Conservation (phyloP, 169 alveolate species). For the Plasmodium fragile region DNA sequence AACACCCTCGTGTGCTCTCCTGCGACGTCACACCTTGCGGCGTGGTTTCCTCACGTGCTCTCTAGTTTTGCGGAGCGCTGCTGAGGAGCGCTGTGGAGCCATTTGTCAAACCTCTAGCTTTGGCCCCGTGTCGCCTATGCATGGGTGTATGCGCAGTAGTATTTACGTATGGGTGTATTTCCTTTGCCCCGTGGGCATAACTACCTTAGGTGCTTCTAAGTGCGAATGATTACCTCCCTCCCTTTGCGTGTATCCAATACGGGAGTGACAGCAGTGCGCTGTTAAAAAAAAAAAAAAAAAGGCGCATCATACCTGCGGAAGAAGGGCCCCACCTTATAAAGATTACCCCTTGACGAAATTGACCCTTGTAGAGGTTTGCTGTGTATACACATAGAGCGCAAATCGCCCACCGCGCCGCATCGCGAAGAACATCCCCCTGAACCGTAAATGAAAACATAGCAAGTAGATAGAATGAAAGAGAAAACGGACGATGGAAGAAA, state of each 20-base stretch:
- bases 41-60: not conserved
- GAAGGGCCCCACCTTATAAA: not conserved
- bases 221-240: not conserved
- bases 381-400: not conserved
- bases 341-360: not conserved
- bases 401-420: not conserved
- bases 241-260: not conserved
- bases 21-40: not conserved
- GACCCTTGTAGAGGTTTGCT: not conserved
- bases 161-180: not conserved
- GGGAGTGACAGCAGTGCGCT: not conserved
- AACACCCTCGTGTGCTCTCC: not conserved
- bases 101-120: not conserved
- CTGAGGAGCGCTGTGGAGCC: not conserved
- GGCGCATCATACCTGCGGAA: not conserved
- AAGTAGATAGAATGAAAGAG: slow-evolving; percentile 50
- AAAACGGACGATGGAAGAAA: slow-evolving; percentile 40
- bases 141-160: not conserved
- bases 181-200: not conserved
- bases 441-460: not conserved
- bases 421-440: too few species aligned
- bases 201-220: not conserved
- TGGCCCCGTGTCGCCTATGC: not conserved
- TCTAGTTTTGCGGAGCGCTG: not conserved
- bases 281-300: too few species aligned